Percentiles rank a stretch among this genome's conserved stretches.
phyloP scores from a whole-genome alignment of 345 rosid species.

The Litchi chinensis region DNA sequence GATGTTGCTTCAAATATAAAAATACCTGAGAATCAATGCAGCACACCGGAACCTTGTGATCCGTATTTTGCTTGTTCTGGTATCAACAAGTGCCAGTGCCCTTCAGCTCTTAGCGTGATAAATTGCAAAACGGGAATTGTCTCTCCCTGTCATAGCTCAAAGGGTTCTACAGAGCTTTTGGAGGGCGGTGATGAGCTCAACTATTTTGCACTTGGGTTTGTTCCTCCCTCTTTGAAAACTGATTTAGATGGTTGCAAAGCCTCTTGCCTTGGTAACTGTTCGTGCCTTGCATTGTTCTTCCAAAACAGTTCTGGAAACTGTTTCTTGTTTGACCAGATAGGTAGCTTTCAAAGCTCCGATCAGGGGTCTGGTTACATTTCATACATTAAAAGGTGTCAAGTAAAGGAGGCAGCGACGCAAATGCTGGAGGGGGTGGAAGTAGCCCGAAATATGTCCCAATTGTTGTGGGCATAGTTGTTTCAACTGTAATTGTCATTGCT shows the following conservation, averaged over 20 bases:
- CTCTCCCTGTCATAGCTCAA: conserved; percentile 53
- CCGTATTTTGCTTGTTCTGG: conserved; percentile 59
- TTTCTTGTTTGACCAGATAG: conserved; percentile 70
- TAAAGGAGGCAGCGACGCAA: conserved; percentile 19
- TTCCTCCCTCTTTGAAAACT: conserved; percentile 53
- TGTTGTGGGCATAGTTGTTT: conserved; percentile 53
- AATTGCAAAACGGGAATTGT: conserved; percentile 57
- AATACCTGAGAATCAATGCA: conserved; percentile 68
- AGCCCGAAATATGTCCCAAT: conserved; percentile 46
- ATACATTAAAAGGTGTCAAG: conserved; percentile 67
- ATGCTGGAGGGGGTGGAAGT: conserved; percentile 33
- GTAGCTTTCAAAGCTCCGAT: conserved; percentile 55
- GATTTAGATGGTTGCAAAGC: conserved; percentile 65
- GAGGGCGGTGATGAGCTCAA: conserved; percentile 50
- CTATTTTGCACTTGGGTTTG: conserved; percentile 68
- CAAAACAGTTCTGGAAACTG: conserved; percentile 69
- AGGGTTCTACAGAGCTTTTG: conserved; percentile 48
- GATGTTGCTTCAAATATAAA: conserved; percentile 38
- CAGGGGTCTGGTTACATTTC: conserved; percentile 45
- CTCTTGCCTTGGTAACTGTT: conserved; percentile 68
- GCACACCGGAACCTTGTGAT: conserved; percentile 70
- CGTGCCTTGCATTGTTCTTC: conserved; percentile 76
- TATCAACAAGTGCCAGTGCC: conserved; percentile 62
- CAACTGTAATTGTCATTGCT: conserved; percentile 48
- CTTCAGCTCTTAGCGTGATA: conserved; percentile 39